These are phyloP conservation scores for Irpex sp. DNA, from an alignment of 1,284 basidiomycete genomes.

Conservation along the genomic window DNA sequence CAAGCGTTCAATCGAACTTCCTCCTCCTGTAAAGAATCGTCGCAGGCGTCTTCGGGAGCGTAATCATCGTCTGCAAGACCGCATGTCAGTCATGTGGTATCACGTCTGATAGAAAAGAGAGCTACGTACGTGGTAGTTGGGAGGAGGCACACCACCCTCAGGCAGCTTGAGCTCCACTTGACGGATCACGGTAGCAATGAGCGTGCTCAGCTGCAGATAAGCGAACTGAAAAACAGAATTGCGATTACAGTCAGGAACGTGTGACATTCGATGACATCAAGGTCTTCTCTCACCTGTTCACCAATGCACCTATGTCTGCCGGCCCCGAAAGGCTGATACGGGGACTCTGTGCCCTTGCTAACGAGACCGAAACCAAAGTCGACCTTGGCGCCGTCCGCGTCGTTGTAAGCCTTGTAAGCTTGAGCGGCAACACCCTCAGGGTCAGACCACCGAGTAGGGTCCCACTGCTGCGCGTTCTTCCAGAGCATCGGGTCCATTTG, in stretches of 20 bases:
- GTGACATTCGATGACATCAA: background rate
- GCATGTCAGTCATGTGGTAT: background rate
- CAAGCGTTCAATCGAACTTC: slow-evolving; percentile 20
- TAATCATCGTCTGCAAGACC: slow-evolving; percentile 25
- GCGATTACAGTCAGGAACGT: background rate
- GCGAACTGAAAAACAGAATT: slow-evolving; percentile 62
- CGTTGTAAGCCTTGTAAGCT: slow-evolving; percentile 70
- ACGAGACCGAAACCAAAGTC: slow-evolving; percentile 96
- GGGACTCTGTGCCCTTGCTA: slow-evolving; percentile 86
- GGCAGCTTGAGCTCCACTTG: slow-evolving; percentile 66
- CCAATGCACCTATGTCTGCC: slow-evolving; percentile 94
- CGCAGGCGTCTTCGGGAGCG: slow-evolving; percentile 22
- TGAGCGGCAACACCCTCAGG: slow-evolving; percentile 69
- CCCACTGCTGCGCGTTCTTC: slow-evolving; percentile 71
- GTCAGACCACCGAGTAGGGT: slow-evolving; percentile 84
- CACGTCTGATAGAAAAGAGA: background rate
- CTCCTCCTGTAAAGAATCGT: slow-evolving; percentile 42
- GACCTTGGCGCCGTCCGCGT: slow-evolving; percentile 78
- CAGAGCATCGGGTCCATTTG: slow-evolving; percentile 88
- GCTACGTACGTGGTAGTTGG: slow-evolving; percentile 85
- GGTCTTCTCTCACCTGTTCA: slow-evolving; percentile 59
- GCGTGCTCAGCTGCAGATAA: slow-evolving; percentile 86
- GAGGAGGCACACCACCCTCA: slow-evolving; percentile 63
- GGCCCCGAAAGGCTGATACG: slow-evolving; percentile 95
- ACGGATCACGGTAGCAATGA: slow-evolving; percentile 79